Conservation (phyloP, 1,139 yeast species). For the Saccharomycopsis hybrid region DNA sequence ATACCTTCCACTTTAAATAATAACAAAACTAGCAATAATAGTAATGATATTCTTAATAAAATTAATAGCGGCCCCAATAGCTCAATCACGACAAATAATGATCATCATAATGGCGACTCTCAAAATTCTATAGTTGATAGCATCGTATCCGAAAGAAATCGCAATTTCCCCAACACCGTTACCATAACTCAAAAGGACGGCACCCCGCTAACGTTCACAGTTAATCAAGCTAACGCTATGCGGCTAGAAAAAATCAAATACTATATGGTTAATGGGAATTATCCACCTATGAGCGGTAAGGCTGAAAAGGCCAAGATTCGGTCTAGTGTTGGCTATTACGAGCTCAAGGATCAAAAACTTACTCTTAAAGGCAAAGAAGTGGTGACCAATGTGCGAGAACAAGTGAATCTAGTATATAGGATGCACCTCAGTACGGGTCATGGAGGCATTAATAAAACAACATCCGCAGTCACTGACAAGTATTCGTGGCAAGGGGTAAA, state of each 20-base stretch:
- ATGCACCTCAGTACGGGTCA: constrained; percentile 58
- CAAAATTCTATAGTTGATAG: too few relatives aligned
- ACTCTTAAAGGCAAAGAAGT: constrained; percentile 80
- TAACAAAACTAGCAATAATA: constrained; percentile 1
- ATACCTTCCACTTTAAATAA: background rate
- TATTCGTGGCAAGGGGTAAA: constrained; percentile 92
- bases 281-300: constrained; percentile 77
- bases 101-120: too few relatives aligned
- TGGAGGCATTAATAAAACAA: constrained; percentile 88
- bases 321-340: constrained; percentile 75
- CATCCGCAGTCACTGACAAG: constrained; percentile 66
- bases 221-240: constrained; percentile 5
- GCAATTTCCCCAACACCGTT: constrained; percentile 1
- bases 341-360: constrained; percentile 57
- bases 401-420: constrained; percentile 67
- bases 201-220: constrained; percentile 5
- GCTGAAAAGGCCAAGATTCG: constrained; percentile 81
- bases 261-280: constrained; percentile 77
- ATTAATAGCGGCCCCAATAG: background rate
- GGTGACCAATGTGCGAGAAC: constrained; percentile 65
- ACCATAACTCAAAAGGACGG: constrained; percentile 8
- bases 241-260: constrained; percentile 72
- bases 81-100: too few relatives aligned
- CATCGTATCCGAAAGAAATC: background rate
- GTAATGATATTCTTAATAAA: background rate